Conservation (phyloP, 805 yeast species). For the Candida quercuum region DNA sequence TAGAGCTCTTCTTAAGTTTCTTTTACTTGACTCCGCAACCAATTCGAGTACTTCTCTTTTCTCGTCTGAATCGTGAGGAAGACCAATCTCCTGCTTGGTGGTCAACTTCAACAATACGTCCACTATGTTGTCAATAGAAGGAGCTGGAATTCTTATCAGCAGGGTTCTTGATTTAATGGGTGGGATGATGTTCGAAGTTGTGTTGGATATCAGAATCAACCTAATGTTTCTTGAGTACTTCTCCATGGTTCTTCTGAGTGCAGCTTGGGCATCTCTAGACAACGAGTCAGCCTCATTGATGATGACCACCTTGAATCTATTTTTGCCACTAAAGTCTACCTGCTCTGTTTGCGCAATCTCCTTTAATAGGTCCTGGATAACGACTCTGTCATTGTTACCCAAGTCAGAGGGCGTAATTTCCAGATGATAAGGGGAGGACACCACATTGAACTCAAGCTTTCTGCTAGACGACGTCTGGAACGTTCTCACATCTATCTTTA, state of each 20-base stretch:
- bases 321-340: conserved; percentile 63
- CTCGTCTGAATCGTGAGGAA: conserved; percentile 32
- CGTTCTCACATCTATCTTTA: conserved; percentile 86
- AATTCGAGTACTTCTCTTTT: conserved; percentile 38
- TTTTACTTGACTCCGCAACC: conserved; percentile 51
- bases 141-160: conserved; percentile 83
- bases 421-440: conserved; percentile 85
- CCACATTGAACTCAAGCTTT: conserved; percentile 85
- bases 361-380: conserved; percentile 87
- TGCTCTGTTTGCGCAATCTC: conserved; percentile 95
- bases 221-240: conserved; percentile 86
- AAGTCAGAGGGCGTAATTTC: conserved; percentile 97
- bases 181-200: conserved; percentile 86
- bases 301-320: conserved; percentile 72
- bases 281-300: conserved; percentile 90
- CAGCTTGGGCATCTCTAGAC: conserved; percentile 93
- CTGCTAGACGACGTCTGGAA: conserved; percentile 70
- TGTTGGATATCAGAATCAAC: conserved; percentile 76
- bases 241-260: conserved; percentile 93
- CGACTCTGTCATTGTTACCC: conserved; percentile 93
- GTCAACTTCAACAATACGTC: conserved; percentile 52
- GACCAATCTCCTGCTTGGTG: conserved; percentile 43
- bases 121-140: conserved; percentile 54
- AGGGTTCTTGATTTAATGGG: conserved; percentile 94
- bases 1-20: conserved; percentile 75